These are phyloP conservation scores for Fraxinus latifolia DNA, from an alignment of 305 asterid species.

Conservation along the genomic window DNA sequence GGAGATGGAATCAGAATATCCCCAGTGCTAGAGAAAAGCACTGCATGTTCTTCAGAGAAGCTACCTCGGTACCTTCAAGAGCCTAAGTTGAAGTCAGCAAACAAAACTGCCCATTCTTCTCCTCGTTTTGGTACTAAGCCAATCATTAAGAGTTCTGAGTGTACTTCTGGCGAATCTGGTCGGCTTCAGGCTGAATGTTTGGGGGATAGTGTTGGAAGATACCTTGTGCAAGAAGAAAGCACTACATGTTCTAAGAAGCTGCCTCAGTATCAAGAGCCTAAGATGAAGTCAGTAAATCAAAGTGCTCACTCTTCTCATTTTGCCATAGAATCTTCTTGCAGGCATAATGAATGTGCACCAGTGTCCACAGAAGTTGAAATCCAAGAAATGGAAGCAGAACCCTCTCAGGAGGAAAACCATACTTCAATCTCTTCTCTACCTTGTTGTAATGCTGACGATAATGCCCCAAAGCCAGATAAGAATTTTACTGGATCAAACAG, in stretches of 20 bases:
- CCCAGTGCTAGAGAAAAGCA: conserved; percentile 24
- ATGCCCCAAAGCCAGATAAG: conserved; percentile 25
- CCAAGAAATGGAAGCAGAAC: conserved; percentile 19
- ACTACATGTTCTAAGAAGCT: conserved; percentile 17
- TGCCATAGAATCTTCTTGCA: conserved; percentile 22
- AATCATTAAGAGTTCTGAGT: conserved; percentile 25
- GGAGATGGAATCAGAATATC: neutral
- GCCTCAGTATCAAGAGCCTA: conserved; percentile 4
- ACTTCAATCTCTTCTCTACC: conserved; percentile 7
- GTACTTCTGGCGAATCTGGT: conserved; percentile 23
- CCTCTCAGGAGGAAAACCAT: conserved; percentile 32
- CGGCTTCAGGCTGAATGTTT: conserved; percentile 3
- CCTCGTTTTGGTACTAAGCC: conserved; percentile 36
- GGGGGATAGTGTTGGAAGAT: conserved; percentile 13
- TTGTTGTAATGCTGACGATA: neutral
- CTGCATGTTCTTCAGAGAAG: conserved; percentile 24
- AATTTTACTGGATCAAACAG: conserved; percentile 26
- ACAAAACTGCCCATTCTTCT: conserved; percentile 22
- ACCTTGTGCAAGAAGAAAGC: neutral
- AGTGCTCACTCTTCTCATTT: conserved; percentile 29
- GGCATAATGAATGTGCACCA: conserved; percentile 23
- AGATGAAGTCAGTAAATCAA: neutral
- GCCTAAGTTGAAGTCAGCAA: conserved; percentile 22
- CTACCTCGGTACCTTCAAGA: conserved; percentile 21
- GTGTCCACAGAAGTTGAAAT: conserved; percentile 26